phyloP scores from a whole-genome alignment of 768 basidiomycete species.

The Naganishia antarctica region DNA sequence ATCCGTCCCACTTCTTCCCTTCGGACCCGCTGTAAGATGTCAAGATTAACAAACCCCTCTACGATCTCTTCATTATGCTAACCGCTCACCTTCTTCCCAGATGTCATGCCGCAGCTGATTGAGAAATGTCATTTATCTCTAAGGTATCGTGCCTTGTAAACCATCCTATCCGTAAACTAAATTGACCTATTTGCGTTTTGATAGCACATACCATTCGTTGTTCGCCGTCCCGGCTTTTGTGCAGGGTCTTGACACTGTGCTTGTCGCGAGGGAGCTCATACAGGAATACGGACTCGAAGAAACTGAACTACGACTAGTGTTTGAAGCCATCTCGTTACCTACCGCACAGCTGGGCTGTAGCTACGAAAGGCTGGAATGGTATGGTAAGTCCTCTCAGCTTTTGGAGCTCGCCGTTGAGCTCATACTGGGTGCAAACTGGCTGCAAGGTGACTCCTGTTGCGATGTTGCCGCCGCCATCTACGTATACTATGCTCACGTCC shows the following conservation, averaged over 20 bases:
- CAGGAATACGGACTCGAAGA: background rate
- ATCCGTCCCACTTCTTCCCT: slow-evolving; percentile 1
- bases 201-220: slow-evolving; percentile 8
- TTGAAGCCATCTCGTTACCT: background rate
- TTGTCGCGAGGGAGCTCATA: background rate
- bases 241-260: background rate
- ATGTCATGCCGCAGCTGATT: slow-evolving; percentile 3
- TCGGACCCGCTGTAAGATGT: slow-evolving; percentile 9
- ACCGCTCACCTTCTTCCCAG: background rate
- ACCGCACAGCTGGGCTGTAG: background rate
- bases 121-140: background rate
- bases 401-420: background rate
- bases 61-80: background rate
- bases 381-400: background rate
- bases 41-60: background rate
- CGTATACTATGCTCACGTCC: background rate
- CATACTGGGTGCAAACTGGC: background rate
- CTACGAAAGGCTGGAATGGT: slow-evolving; percentile 10
- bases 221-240: slow-evolving; percentile 3
- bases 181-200: background rate
- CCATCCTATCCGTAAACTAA: no score
- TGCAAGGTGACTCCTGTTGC: slow-evolving; percentile 1
- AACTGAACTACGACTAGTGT: background rate
- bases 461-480: slow-evolving; percentile 5
- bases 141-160: background rate